Conservation (phyloP, 1,139 yeast genomes). For the Kodamaea anthophila region DNA sequence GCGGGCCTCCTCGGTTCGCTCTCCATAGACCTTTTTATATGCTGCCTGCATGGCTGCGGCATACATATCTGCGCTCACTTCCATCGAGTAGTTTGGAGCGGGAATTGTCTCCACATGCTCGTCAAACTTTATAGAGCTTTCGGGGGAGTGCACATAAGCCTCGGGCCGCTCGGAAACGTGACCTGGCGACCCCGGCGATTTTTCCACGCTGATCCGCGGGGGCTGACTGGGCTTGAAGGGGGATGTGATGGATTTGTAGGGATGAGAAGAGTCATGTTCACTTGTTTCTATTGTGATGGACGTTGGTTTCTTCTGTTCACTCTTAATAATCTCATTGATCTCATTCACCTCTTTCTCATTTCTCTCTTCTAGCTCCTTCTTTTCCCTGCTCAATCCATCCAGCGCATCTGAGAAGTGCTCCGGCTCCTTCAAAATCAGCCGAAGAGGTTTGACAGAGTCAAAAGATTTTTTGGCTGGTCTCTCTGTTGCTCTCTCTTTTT, state of each 20-base stretch:
- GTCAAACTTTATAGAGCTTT: constrained; percentile 33
- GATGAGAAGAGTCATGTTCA: too few relatives aligned
- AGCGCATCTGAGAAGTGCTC: too few relatives aligned
- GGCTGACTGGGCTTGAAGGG: constrained; percentile 1
- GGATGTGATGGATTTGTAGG: too few relatives aligned
- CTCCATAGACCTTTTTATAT: constrained; percentile 35
- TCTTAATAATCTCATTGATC: too few relatives aligned
- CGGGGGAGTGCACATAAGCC: constrained; percentile 11
- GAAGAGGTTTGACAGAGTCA: constrained; percentile 21
- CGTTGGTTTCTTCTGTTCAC: too few relatives aligned
- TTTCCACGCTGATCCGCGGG: constrained; percentile 2
- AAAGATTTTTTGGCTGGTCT: too few relatives aligned
- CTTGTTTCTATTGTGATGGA: too few relatives aligned
- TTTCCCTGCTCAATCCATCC: too few relatives aligned
- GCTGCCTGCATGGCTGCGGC: constrained; percentile 39
- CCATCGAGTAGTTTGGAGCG: constrained; percentile 9
- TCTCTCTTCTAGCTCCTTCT: not conserved
- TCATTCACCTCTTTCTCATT: not conserved
- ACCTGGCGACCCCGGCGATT: constrained; percentile 4
- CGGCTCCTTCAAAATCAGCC: constrained; percentile 31
- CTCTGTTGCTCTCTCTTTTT: too few relatives aligned
- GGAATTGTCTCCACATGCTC: constrained; percentile 39
- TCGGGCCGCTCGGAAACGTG: constrained; percentile 2
- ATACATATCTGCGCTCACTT: constrained; percentile 18
- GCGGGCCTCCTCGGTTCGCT: constrained; percentile 2